These are phyloP conservation scores for Gracilaria gracilis DNA, from an alignment of 23 red algal genomes.

Conservation along the genomic window DNA sequence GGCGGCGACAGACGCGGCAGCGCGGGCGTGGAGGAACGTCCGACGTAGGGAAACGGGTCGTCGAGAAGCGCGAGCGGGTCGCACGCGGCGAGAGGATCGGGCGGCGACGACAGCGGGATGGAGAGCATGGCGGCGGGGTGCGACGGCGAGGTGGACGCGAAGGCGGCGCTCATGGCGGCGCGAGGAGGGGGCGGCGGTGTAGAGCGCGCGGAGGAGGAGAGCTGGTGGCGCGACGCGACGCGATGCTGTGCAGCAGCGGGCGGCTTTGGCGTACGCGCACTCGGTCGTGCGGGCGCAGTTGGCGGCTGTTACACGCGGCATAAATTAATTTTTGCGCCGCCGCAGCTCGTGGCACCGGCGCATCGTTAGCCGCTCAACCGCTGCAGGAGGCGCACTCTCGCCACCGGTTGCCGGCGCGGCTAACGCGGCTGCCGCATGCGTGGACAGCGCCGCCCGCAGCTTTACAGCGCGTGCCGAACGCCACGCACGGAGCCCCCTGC, in stretches of 20 bases:
- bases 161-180: slow-evolving; percentile 17
- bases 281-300: neutral
- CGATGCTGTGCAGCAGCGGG: slow-evolving; percentile 7
- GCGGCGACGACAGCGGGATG: neutral
- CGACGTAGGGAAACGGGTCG: slow-evolving; percentile 26
- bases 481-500: slow-evolving; percentile 16
- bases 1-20: slow-evolving; percentile 13
- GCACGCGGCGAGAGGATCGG: slow-evolving; percentile 25
- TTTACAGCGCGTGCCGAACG: neutral
- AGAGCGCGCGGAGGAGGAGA: neutral
- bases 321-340: neutral
- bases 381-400: neutral
- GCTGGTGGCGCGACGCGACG: neutral
- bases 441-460: neutral
- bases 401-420: neutral
- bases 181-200: slow-evolving; percentile 1
- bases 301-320: neutral
- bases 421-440: slow-evolving; percentile 38
- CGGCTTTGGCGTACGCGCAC: no score
- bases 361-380: neutral
- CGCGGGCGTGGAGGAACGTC: neutral
- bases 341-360: neutral
- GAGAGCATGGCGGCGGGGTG: slow-evolving; percentile 18
- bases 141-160: neutral
- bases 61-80: slow-evolving; percentile 46